Evolutionary conservation across 306 rosid species (phyloP), one percentile per base, ranked within the genome.

Genomic region (Prosopis cineraria): DNA sequence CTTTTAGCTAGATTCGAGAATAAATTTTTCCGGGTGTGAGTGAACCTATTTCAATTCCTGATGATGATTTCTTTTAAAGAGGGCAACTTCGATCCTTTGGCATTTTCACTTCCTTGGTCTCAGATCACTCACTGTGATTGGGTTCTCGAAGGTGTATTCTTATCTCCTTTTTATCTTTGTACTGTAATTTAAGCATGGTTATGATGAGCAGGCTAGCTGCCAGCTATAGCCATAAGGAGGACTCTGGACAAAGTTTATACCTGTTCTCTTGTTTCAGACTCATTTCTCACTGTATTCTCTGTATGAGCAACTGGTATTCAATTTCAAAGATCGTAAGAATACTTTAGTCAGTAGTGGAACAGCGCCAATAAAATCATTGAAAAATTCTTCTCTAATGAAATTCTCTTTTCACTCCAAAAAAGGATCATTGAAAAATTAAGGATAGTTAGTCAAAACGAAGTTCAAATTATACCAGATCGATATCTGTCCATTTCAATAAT

Each of bases 71-170:
- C 90, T 88, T 80, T 84, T 79, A 78, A 76, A 70, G 74, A 90
- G 99, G 99, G 97, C 99, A 96, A 93, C 96, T 88, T 87, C 93
- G 48, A 88, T 86, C 91, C 99, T 93, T 92, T 91, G 98, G 99
- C 99, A 93, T 88, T 89, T 90, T 81, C 78, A 65, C 73, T 80
- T 77, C 85, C 87, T 55, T 70, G 40, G 64, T 36, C 74, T 68
- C 85, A 63, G 6, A 55, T 79, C 77, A 74, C 78, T 33, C 65
- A 1, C 4, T 69, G 80, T 50, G 80, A 72, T 72, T 64, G 79
- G 66, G 80, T 68, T 70, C 72, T 79, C n/a, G 62, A 45, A 66
- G 65, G 82, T 77, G 27, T 79, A 27, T 8, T 79, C 45, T 79
- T 31, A 11, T 68, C 40, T 81, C 31, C 68, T 29, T 47, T 44